A percentile compares a stretch with the other conserved stretches of the same genome.
Conservation (phyloP, 768 basidiomycete genomes). For the Vishniacozyma victoriae region DNA sequence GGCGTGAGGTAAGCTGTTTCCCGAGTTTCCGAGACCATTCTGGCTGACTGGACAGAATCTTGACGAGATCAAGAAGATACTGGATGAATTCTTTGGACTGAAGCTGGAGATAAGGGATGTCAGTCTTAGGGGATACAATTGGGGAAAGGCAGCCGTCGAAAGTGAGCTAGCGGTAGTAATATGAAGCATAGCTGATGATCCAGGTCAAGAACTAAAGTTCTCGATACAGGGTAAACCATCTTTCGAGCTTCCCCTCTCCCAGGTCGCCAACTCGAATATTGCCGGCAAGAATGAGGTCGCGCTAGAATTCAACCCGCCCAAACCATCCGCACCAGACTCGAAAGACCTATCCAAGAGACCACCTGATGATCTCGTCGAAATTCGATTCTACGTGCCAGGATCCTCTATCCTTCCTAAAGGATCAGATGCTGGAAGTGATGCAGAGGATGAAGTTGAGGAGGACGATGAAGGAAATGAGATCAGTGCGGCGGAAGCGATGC, state of each 20-base stretch:
- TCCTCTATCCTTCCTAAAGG: constrained; percentile 35
- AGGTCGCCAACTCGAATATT: constrained; percentile 95
- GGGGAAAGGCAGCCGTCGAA: constrained; percentile 92
- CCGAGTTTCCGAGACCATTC: neutral
- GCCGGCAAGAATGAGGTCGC: constrained; percentile 97
- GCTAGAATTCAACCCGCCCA: constrained; percentile 65
- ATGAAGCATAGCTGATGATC: neutral
- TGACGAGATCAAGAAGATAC: constrained; percentile 68
- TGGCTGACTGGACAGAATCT: constrained; percentile 60
- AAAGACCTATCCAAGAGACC: constrained; percentile 47
- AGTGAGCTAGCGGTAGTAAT: constrained; percentile 52
- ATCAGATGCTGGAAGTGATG: constrained; percentile 45
- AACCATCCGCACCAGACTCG: constrained; percentile 9
- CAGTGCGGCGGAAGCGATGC: constrained; percentile 92
- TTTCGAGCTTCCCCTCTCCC: constrained; percentile 78
- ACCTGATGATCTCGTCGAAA: constrained; percentile 86
- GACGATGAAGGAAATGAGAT: constrained; percentile 51
- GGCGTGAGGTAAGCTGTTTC: constrained; percentile 63
- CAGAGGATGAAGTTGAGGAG: constrained; percentile 61
- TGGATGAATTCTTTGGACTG: constrained; percentile 82
- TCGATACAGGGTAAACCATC: constrained; percentile 77
- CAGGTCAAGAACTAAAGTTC: constrained; percentile 88
- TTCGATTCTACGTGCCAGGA: constrained; percentile 85
- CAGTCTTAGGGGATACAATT: constrained; percentile 94
- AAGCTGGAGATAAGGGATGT: constrained; percentile 79